Conservation (phyloP, 768 basidiomycete species). For the Dioszegia hungarica region DNA sequence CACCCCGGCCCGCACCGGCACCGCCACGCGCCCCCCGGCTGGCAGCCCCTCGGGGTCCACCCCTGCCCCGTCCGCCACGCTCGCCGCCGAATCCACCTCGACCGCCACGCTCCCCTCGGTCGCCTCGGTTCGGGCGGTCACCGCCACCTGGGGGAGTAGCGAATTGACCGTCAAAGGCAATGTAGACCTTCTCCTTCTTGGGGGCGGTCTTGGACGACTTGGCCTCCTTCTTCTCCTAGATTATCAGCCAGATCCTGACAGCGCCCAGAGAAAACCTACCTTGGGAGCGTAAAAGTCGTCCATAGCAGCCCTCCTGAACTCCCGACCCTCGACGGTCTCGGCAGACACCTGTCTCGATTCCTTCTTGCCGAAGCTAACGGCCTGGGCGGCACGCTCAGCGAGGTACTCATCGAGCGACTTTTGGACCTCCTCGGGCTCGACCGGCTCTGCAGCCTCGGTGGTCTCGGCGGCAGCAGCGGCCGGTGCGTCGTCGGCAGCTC, state of each 20-base stretch:
- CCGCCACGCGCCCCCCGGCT: slow-evolving; percentile 53
- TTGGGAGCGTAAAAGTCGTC: slow-evolving; percentile 77
- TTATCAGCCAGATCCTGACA: not conserved
- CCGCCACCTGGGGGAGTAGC: slow-evolving; percentile 59
- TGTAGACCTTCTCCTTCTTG: slow-evolving; percentile 66
- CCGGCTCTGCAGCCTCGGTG: slow-evolving; percentile 19
- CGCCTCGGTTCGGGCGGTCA: slow-evolving; percentile 38
- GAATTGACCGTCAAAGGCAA: slow-evolving; percentile 88
- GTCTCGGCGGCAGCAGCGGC: slow-evolving; percentile 29
- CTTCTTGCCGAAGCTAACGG: slow-evolving; percentile 64
- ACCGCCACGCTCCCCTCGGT: slow-evolving; percentile 55
- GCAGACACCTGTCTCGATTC: slow-evolving; percentile 61
- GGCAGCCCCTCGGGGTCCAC: slow-evolving; percentile 53
- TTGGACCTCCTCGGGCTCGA: slow-evolving; percentile 57
- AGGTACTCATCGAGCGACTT: slow-evolving; percentile 91
- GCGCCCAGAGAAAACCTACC: slow-evolving; percentile 54
- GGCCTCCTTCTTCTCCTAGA: slow-evolving; percentile 34
- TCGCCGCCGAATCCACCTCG: slow-evolving; percentile 47
- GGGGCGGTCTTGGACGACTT: slow-evolving; percentile 36
- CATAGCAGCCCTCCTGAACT: slow-evolving; percentile 67
- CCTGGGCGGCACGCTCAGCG: slow-evolving; percentile 59
- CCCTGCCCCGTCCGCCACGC: slow-evolving; percentile 43
- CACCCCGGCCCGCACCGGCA: slow-evolving; percentile 52
- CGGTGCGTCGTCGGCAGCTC: slow-evolving; percentile 37
- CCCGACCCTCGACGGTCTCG: slow-evolving; percentile 66